phyloP scores from a whole-genome alignment of 2,329 filamentous ascomycete genomes.

The Ophiocordyceps sinensis region DNA sequence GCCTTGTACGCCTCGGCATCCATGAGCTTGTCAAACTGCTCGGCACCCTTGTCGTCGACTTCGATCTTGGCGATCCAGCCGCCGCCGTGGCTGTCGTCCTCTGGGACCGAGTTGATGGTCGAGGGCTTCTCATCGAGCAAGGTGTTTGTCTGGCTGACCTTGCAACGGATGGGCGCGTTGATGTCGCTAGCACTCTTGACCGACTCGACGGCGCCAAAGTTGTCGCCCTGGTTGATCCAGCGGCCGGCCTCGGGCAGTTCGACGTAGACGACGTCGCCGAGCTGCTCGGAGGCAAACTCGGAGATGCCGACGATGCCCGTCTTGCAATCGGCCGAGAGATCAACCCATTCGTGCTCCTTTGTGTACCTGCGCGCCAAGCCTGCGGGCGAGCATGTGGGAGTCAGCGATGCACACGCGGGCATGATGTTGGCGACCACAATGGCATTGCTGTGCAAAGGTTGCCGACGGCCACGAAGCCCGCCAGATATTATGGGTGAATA shows the following conservation, averaged over 20 bases:
- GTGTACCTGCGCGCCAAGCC: conserved; percentile 73
- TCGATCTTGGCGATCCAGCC: conserved; percentile 90
- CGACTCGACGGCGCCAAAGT: conserved; percentile 89
- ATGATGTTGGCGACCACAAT: not conserved
- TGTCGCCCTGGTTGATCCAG: conserved; percentile 60
- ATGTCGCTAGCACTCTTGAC: conserved; percentile 99
- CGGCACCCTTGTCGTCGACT: conserved; percentile 48
- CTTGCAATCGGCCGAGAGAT: conserved; percentile 69
- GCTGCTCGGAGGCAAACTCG: conserved; percentile 75
- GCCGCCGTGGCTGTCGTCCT: conserved; percentile 58
- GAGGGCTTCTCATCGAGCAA: conserved; percentile 71
- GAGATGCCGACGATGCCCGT: conserved; percentile 76
- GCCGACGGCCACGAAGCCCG: too few relatives aligned
- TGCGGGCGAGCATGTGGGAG: conserved; percentile 14
- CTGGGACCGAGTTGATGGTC: conserved; percentile 79
- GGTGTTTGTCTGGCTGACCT: conserved; percentile 58
- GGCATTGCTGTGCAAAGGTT: too few relatives aligned
- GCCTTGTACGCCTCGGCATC: conserved; percentile 61
- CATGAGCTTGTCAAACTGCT: conserved; percentile 66
- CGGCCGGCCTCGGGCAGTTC: conserved; percentile 65
- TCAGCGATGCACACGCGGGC: not conserved
- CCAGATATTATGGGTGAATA: not conserved
- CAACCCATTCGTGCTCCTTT: conserved; percentile 96
- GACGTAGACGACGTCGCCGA: conserved; percentile 94
- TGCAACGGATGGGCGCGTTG: conserved; percentile 72